Evolutionary conservation across 441 rosid genomes (phyloP).

Genomic region (Populus trichocarpa): DNA sequence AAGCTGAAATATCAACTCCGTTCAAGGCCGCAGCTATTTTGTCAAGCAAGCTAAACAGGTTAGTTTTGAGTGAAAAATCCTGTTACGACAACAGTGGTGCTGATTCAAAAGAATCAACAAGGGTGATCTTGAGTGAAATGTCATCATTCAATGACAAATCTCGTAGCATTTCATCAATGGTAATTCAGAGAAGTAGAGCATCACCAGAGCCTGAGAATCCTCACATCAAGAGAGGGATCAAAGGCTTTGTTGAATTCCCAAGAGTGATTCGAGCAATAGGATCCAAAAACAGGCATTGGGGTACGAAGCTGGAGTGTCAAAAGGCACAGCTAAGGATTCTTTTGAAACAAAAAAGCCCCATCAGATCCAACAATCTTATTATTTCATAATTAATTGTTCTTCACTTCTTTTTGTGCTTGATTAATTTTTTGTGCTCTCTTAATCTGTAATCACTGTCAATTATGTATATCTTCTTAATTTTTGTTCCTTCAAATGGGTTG

Average conservation of each 20-base stretch:
- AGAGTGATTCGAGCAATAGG: constrained; percentile 64
- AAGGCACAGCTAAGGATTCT: constrained; percentile 65
- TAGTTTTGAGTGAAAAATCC: constrained; percentile 25
- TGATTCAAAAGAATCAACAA: constrained; percentile 22
- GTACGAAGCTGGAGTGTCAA: constrained; percentile 74
- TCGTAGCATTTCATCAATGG: constrained; percentile 18
- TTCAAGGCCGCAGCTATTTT: constrained; percentile 7
- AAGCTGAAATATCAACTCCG: constrained; percentile 11
- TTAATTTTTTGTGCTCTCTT: neutral
- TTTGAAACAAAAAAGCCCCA: constrained; percentile 51
- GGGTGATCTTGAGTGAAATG: constrained; percentile 15
- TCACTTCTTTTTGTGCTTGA: constrained; percentile 7
- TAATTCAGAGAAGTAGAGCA: constrained; percentile 26
- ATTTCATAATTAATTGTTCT: constrained; percentile 17
- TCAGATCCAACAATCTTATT: constrained; percentile 41
- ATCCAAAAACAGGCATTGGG: constrained; percentile 69
- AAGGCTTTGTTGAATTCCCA: constrained; percentile 83
- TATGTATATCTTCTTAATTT: constrained; percentile 8
- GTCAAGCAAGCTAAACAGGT: constrained; percentile 34
- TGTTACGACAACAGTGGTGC: constrained; percentile 1
- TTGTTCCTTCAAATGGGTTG: constrained; percentile 11
- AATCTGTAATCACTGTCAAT: neutral
- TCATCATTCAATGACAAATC: constrained; percentile 19
- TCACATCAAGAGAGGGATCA: constrained; percentile 77
- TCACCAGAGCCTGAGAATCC: constrained; percentile 66